Conservation (phyloP, 2,329 filamentous ascomycete species). For the Beauveria sp. region DNA sequence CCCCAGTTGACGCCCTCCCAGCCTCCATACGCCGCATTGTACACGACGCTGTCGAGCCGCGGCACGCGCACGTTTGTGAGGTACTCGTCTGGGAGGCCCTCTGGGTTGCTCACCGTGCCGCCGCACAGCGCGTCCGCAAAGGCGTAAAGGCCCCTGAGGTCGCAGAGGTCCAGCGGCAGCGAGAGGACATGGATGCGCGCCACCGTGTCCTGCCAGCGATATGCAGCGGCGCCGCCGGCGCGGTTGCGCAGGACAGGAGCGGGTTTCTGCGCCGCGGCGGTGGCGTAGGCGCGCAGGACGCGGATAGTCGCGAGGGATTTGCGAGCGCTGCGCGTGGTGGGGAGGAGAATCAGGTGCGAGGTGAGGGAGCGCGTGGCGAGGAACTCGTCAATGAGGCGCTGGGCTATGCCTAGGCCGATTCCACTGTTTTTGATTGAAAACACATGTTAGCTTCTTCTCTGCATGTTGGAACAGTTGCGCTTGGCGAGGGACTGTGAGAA, state of each 20-base stretch:
- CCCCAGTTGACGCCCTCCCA: constrained; percentile 74
- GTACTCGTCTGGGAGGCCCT: constrained; percentile 27
- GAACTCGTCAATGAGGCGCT: constrained; percentile 86
- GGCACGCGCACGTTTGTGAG: constrained; percentile 47
- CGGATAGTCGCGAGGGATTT: constrained; percentile 70
- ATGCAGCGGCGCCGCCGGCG: constrained; percentile 20
- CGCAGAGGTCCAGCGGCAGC: constrained; percentile 53
- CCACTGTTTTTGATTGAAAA: constrained; percentile 48
- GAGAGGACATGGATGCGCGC: constrained; percentile 51
- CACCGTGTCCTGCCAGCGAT: constrained; percentile 32
- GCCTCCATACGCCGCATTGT: constrained; percentile 84
- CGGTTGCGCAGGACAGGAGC: constrained; percentile 32
- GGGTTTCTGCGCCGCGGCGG: constrained; percentile 30
- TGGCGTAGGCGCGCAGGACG: constrained; percentile 53
- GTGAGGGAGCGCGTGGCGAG: constrained; percentile 57
- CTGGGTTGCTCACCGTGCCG: constrained; percentile 39
- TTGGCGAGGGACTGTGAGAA: neutral
- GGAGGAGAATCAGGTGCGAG: constrained; percentile 69
- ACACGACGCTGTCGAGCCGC: constrained; percentile 69
- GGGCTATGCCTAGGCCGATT: constrained; percentile 75
- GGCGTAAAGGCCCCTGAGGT: constrained; percentile 42
- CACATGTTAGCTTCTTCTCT: neutral
- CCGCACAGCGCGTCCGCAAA: constrained; percentile 40
- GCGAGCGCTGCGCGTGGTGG: constrained; percentile 67
- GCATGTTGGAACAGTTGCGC: neutral